Evolutionary conservation across 768 basidiomycete species (phyloP), one percentile per base, ranked within the genome.

Genomic region (Xanthoconium stramineum): DNA sequence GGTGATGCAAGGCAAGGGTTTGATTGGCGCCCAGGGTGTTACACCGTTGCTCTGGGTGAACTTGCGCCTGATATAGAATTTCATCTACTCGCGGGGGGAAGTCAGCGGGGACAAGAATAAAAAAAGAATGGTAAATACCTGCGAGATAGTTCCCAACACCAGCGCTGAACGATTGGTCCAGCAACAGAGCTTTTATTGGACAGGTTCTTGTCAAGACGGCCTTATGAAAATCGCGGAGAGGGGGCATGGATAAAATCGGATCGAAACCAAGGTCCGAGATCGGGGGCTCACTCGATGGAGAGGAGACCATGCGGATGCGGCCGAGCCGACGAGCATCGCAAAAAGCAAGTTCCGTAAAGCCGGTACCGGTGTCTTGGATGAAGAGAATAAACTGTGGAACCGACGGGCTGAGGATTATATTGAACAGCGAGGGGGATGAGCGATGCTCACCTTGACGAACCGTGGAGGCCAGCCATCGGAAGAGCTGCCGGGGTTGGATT

Each of bases 91-190:
- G 29, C 17, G 33, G 17, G 1, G 33, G 30, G 44, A 32, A 50
- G 47, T 47, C 1, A 12, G 36, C 29, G 44, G 35, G 35, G 17
- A 29, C 38, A 49, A 42, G 30, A 19, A 42, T 37, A 50, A 24
- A 20, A 24, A 46, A 4, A 6, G 28, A 37, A 3, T 6, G 33
- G 30, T 12, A 52, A 43, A 53, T 56, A 83, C 87, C 88, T 62
- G 89, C 89, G 19, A 91, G 82, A 85, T 89, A 91, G 66, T 91
- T 92, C 5, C 90, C 87, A 11, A 92, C 81, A 1, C 90, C 90
- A 12, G 89, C 88, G 58, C 82, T 87, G 73, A 91, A 91, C 0
- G 85, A 82, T 67, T 91, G 89, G 68, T 91, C 84, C 40, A 91
- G 77, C 14, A 91, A 75, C n/a, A 92, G 75, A 1, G 85, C 83